These are phyloP conservation scores for Hypoxylon sp. DNA, from an alignment of 2,329 filamentous ascomycete species.

Conservation along the genomic window DNA sequence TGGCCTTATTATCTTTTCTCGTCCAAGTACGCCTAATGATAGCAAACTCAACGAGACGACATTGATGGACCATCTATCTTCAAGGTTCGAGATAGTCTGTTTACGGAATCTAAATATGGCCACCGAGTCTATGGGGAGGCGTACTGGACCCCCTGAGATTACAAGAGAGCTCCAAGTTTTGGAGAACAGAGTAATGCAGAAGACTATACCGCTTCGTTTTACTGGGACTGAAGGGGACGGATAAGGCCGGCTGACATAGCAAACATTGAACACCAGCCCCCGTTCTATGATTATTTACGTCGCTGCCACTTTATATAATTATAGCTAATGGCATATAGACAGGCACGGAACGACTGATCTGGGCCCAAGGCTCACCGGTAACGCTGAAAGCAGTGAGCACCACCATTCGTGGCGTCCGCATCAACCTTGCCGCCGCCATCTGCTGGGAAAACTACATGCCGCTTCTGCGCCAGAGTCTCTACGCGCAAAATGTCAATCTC, in stretches of 20 bases:
- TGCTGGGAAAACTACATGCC: constrained; percentile 99
- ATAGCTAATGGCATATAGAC: constrained; percentile 62
- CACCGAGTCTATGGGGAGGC: constrained; percentile 4
- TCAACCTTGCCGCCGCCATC: constrained; percentile 88
- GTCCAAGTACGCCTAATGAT: constrained; percentile 25
- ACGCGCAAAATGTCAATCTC: constrained; percentile 90
- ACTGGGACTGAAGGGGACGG: not conserved
- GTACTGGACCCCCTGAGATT: not conserved
- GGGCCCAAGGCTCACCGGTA: constrained; percentile 85
- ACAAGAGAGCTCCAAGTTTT: not conserved
- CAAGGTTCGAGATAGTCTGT: constrained; percentile 13
- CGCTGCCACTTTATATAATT: not conserved
- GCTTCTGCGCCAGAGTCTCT: constrained; percentile 83
- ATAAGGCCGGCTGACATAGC: not conserved
- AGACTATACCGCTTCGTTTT: not conserved
- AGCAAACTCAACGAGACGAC: constrained; percentile 20
- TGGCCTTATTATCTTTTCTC: constrained; percentile 26
- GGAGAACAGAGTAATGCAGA: constrained; percentile 4
- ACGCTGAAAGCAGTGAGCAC: constrained; percentile 85
- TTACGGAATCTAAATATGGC: no score
- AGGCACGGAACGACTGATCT: constrained; percentile 83
- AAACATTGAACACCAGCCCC: not conserved
- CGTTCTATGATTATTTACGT: not conserved
- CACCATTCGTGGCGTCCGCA: constrained; percentile 79
- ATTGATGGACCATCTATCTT: not conserved